These are phyloP conservation scores for Trypanosoma boissoni DNA, from an alignment of 208 protist species.

Conservation along the genomic window DNA sequence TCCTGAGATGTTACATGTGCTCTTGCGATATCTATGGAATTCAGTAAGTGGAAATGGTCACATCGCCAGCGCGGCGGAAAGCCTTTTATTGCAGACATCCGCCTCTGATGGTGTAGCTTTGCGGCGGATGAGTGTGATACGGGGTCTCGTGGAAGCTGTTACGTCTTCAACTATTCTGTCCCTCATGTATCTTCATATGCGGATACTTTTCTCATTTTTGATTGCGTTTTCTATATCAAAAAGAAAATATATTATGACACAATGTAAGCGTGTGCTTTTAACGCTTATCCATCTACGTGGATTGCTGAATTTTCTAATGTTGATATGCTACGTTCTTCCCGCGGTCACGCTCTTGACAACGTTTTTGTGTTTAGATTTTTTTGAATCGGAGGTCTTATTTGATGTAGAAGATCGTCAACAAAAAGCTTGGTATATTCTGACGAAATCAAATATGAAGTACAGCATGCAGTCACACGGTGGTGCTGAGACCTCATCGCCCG, in stretches of 20 bases:
- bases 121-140: slow-evolving; percentile 12
- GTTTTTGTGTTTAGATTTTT: slow-evolving; percentile 17
- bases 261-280: not conserved
- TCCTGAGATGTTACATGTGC: slow-evolving; percentile 6
- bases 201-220: slow-evolving; percentile 4
- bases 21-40: slow-evolving; percentile 2
- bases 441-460: not conserved
- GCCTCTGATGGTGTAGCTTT: not conserved
- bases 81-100: slow-evolving; percentile 5
- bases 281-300: slow-evolving; percentile 11
- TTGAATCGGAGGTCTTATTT: slow-evolving; percentile 3
- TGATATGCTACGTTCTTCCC: slow-evolving; percentile 6
- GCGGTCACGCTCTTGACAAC: slow-evolving; percentile 11
- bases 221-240: not conserved
- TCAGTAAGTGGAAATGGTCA: not conserved
- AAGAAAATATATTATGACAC: not conserved
- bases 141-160: slow-evolving; percentile 11
- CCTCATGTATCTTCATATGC: not conserved
- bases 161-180: slow-evolving; percentile 10
- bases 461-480: not conserved
- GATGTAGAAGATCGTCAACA: slow-evolving; percentile 5
- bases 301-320: slow-evolving; percentile 12
- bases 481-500: not conserved
- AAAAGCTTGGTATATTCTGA: slow-evolving; percentile 7
- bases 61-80: not conserved